A percentile compares a stretch with the other conserved stretches of the same genome.
These are phyloP conservation scores for Solioccasus polychromus DNA, from an alignment of 768 basidiomycete genomes.

Conservation along the genomic window DNA sequence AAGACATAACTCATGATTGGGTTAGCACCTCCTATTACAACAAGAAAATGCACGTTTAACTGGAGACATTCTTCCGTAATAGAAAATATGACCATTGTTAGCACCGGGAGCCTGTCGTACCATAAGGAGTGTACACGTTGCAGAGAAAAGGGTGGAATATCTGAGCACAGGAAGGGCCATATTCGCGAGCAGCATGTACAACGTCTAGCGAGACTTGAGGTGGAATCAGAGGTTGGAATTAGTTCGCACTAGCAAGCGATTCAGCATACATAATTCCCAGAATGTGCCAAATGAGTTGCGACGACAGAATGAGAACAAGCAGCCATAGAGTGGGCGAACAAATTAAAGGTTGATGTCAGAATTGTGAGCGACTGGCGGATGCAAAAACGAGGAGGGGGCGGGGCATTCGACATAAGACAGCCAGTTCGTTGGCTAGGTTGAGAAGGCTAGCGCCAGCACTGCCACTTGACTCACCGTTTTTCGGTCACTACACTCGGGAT, in stretches of 20 bases:
- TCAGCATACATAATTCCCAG: conserved; percentile 14
- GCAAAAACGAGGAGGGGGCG: too few species aligned
- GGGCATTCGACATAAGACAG: too few species aligned
- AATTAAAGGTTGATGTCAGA: too few species aligned
- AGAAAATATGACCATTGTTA: conserved; percentile 9
- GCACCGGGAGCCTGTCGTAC: conserved; percentile 11
- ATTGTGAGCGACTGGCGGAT: too few species aligned
- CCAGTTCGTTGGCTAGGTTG: too few species aligned
- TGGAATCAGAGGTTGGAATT: conserved; percentile 13
- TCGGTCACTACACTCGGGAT: too few species aligned
- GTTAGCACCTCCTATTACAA: neutral
- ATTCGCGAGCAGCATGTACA: conserved; percentile 1
- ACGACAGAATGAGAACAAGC: too few species aligned
- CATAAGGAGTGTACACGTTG: neutral
- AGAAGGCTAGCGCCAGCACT: too few species aligned
- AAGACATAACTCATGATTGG: too few species aligned
- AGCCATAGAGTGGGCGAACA: too few species aligned
- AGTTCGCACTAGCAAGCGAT: conserved; percentile 2
- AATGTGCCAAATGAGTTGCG: too few species aligned
- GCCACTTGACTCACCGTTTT: too few species aligned
- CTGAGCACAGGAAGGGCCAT: conserved; percentile 21
- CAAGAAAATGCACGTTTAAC: conserved; percentile 19
- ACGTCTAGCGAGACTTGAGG: conserved; percentile 5
- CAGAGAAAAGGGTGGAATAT: neutral
- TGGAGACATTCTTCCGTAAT: conserved; percentile 17